Evolutionary conservation across 108 stramenopile species (phyloP), one percentile per base, ranked within the genome.

Genomic region (Cylindrotheca fusiformis): DNA sequence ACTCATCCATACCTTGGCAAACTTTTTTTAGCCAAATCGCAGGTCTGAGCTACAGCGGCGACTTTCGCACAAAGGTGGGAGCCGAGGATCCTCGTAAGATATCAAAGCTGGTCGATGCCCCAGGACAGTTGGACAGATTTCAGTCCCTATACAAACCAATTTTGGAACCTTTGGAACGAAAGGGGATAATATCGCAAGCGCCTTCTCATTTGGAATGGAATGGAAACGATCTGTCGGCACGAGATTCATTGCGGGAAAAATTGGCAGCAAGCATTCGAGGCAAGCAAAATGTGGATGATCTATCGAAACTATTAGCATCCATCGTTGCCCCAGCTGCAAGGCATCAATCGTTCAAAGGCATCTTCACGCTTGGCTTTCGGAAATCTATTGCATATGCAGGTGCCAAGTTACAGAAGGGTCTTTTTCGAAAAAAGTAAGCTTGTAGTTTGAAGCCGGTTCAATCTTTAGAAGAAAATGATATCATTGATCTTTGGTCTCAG

Each of bases 21-120:
- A n/a, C 48, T 25, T 32, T 80, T 2, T 83, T 67, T 57, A 48
- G 44, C 30, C 68, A 68, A 51, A 87, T 94, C 52, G 85, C 92
- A 23, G 29, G 61, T 44, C 60, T 94, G n/a, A 88, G 87, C 24
- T 94, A 94, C 51, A 69, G 78, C 0, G 92, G 92, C 29, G 92
- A 94, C 75, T 77, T 81, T 63, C 83, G 92, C 24, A 90, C 88
- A 83, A 59, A 83, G 67, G 74, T 82, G 20, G 92, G 92, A 31
- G 92, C 76, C 3, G 92, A 94, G 71, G 88, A 94, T 79, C 88
- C 88, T 14, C 32, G 79, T 54, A 94, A 94, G 57, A 59, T 90
- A 24, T 60, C 60, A 17, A 90, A 87, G 55, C 68, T 94, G 27
- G 87, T 94, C 0, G 72, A 77, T 24, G 65, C 81, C 20, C 83